Percentiles rank a stretch among this genome's conserved stretches.
Evolutionary conservation across 306 rosid genomes (phyloP).

Genomic region (Arachis stenosperma): DNA sequence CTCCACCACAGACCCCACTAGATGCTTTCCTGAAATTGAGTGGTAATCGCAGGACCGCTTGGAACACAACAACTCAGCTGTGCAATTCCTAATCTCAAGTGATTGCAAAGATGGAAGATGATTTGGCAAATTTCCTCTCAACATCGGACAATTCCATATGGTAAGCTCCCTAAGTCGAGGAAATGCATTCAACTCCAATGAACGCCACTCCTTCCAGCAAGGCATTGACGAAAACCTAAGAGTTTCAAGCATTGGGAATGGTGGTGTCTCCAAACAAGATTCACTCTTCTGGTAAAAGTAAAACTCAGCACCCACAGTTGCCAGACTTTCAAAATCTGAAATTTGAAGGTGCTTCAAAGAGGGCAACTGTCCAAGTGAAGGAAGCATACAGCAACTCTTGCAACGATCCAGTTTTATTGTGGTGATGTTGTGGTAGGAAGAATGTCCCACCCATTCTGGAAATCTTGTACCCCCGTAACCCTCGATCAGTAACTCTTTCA

Average conservation of each 20-base stretch:
- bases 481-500: neutral
- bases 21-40: neutral
- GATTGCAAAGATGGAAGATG: neutral
- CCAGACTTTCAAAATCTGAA: neutral
- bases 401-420: neutral
- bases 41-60: neutral
- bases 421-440: neutral
- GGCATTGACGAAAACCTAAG: fast-evolving
- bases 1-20: neutral
- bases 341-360: neutral
- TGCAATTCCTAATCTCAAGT: neutral
- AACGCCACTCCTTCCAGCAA: neutral
- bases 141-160: neutral
- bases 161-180: neutral
- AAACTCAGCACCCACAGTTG: neutral
- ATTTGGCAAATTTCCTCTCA: conserved; percentile 3
- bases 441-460: neutral
- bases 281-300: neutral
- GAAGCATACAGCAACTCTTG: neutral
- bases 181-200: neutral
- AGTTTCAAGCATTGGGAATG: neutral
- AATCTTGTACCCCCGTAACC: neutral
- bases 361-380: conserved; percentile 5
- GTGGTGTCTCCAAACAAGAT: neutral
- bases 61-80: neutral